A percentile compares a stretch with the other conserved stretches of the same genome.
phyloP scores from a whole-genome alignment of 192 early-diverging fungal genomes.

The Coemansia sp. region DNA sequence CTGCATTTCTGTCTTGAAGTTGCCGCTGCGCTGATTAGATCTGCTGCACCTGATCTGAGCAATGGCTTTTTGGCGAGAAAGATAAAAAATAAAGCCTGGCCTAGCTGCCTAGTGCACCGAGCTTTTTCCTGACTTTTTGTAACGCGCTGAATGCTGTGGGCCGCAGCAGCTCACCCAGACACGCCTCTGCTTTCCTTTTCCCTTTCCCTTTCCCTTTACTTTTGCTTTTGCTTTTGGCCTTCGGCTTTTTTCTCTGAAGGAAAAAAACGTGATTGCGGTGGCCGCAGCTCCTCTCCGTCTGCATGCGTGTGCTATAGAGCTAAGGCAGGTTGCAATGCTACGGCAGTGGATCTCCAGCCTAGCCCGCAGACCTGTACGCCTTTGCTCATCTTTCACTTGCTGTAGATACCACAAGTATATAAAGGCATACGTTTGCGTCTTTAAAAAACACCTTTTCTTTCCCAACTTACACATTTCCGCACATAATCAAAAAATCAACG shows the following conservation, averaged over 20 bases:
- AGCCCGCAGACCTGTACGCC: too few relatives aligned
- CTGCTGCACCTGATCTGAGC: too few relatives aligned
- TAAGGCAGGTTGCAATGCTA: not conserved
- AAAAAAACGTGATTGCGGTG: not conserved
- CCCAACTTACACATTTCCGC: too few relatives aligned
- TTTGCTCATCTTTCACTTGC: too few relatives aligned
- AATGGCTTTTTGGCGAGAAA: too few relatives aligned
- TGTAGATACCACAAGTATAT: not conserved
- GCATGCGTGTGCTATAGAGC: not conserved
- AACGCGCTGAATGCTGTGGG: not conserved
- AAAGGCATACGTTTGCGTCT: not conserved
- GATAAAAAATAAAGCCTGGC: too few relatives aligned
- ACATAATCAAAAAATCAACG: not conserved
- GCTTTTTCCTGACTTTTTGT: too few relatives aligned
- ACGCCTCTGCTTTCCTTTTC: not conserved
- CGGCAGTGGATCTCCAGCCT: not conserved
- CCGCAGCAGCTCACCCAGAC: not conserved
- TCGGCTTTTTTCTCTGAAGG: not conserved
- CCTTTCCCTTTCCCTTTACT: not conserved
- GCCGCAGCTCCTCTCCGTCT: not conserved
- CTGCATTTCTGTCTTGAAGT: too few relatives aligned
- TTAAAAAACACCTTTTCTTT: too few relatives aligned
- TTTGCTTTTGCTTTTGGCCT: not conserved
- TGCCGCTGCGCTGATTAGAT: too few relatives aligned
- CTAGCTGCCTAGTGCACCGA: too few relatives aligned